Evolutionary conservation across 805 yeast species (phyloP).

Genomic region (Candida hispaniensis): DNA sequence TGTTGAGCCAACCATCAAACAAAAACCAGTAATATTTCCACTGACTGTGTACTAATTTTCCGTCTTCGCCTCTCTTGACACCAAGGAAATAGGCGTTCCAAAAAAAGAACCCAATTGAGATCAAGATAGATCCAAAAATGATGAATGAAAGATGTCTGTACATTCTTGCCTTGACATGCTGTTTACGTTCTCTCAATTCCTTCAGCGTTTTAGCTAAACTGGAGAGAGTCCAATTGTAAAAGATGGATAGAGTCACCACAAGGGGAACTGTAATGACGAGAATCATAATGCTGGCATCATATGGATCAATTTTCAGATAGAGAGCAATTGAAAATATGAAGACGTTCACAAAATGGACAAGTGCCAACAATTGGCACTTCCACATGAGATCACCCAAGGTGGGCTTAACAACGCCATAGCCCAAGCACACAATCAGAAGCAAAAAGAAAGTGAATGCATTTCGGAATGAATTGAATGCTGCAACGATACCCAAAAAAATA

Average conservation of each 20-base stretch:
- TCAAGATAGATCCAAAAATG: slow-evolving; percentile 52
- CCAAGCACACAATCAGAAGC: slow-evolving; percentile 73
- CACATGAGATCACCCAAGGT: slow-evolving; percentile 73
- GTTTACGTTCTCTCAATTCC: slow-evolving; percentile 72
- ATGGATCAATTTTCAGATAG: slow-evolving; percentile 40
- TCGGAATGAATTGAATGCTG: slow-evolving; percentile 69
- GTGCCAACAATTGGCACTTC: slow-evolving; percentile 51
- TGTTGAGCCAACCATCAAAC: slow-evolving; percentile 90
- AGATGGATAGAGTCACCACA: slow-evolving; percentile 52
- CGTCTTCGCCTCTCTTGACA: slow-evolving; percentile 59
- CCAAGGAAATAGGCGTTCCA: slow-evolving; percentile 59
- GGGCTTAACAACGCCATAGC: slow-evolving; percentile 90
- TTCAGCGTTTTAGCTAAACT: slow-evolving; percentile 67
- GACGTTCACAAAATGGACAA: slow-evolving; percentile 44
- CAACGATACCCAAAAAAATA: slow-evolving; percentile 64
- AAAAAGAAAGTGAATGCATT: slow-evolving; percentile 82
- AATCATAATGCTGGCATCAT: slow-evolving; percentile 36
- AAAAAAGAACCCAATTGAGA: slow-evolving; percentile 61
- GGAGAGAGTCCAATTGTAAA: slow-evolving; percentile 64
- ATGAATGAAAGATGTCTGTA: slow-evolving; percentile 69
- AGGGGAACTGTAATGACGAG: slow-evolving; percentile 62
- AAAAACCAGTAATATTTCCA: slow-evolving; percentile 90
- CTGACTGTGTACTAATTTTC: slow-evolving; percentile 69
- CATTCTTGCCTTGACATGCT: slow-evolving; percentile 79
- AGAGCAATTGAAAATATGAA: slow-evolving; percentile 44